Conservation (phyloP, 2,329 filamentous ascomycete genomes). For the Beauveria asiatica region DNA sequence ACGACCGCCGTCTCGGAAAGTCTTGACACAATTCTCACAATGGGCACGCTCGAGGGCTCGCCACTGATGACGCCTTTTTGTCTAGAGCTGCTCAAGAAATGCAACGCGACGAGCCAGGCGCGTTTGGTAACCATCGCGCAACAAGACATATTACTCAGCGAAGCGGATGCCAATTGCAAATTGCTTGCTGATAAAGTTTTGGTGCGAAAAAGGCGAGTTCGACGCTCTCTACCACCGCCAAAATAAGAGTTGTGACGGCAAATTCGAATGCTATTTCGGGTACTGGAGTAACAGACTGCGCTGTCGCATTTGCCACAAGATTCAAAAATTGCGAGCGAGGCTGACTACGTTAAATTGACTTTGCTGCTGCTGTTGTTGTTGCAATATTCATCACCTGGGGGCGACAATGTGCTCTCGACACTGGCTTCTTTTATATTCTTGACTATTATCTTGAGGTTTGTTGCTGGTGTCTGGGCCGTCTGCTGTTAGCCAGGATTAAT, state of each 20-base stretch:
- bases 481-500: no score
- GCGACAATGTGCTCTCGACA: no score
- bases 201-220: not conserved
- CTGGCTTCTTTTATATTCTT: no score
- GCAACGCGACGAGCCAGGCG: not conserved
- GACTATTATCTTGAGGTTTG: no score
- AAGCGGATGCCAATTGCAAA: not conserved
- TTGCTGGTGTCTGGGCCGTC: no score
- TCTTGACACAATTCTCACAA: not conserved
- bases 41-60: not conserved
- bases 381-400: no score
- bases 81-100: not conserved
- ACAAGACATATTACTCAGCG: not conserved
- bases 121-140: not conserved
- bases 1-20: not conserved
- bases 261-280: not conserved
- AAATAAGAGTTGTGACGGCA: not conserved
- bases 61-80: not conserved
- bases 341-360: no score
- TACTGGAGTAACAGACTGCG: not conserved
- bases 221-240: not conserved
- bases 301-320: not conserved
- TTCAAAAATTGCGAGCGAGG: not conserved
- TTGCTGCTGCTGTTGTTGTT: no score
- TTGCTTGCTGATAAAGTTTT: not conserved